Conservation (phyloP, 768 basidiomycete genomes). For the Hemileccinum impolitum region DNA sequence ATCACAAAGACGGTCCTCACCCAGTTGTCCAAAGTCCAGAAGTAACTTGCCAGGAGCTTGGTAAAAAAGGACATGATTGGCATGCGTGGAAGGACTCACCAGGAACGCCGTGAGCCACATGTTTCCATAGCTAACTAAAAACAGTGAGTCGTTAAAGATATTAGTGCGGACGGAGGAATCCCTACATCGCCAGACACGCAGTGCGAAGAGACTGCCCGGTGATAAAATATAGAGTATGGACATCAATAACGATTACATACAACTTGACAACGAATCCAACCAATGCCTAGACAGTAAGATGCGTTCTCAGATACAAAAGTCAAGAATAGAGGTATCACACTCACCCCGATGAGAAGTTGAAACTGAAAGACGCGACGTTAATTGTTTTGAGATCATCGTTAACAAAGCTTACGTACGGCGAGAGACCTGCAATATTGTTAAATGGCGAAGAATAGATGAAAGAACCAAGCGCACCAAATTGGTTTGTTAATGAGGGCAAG, state of each 20-base stretch:
- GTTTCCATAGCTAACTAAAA: conserved; percentile 54
- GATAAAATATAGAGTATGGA: neutral
- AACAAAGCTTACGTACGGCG: conserved; percentile 35
- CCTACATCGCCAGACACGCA: conserved; percentile 64
- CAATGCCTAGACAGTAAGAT: conserved; percentile 37
- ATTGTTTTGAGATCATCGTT: conserved; percentile 5
- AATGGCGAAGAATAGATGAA: neutral
- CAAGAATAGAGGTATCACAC: conserved; percentile 5
- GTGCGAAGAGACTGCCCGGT: conserved; percentile 44
- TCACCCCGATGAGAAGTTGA: conserved; percentile 41
- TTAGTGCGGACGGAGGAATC: conserved; percentile 7
- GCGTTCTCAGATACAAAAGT: neutral
- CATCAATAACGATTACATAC: conserved; percentile 32
- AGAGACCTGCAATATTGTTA: conserved; percentile 42
- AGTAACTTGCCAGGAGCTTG: conserved; percentile 34
- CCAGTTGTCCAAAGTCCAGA: conserved; percentile 48
- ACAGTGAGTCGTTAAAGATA: neutral
- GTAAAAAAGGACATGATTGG: neutral
- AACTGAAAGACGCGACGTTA: conserved; percentile 28
- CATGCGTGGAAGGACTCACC: conserved; percentile 31
- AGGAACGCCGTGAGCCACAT: conserved; percentile 42
- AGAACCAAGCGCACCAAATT: conserved; percentile 39
- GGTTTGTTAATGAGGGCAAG: conserved; percentile 36
- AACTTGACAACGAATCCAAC: conserved; percentile 54
- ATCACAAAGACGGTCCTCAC: conserved; percentile 27